Evolutionary conservation across 2,329 filamentous ascomycete species (phyloP).

Genomic region (Xylogone sp.): DNA sequence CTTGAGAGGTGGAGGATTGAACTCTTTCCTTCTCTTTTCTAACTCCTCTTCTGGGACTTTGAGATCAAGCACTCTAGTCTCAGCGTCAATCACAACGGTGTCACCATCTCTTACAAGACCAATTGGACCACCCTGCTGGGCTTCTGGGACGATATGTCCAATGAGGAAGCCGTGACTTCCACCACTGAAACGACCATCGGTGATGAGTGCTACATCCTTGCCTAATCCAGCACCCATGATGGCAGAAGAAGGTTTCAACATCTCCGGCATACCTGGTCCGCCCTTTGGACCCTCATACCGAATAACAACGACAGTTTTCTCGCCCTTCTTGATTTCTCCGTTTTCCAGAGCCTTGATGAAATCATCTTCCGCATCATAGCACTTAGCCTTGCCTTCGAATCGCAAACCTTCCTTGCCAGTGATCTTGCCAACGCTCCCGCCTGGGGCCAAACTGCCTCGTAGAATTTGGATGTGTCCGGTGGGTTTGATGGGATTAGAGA

Average conservation of each 20-base stretch:
- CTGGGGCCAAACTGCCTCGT: conserved; percentile 64
- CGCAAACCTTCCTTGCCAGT: conserved; percentile 69
- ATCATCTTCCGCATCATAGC: conserved; percentile 66
- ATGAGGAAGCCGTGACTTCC: conserved; percentile 59
- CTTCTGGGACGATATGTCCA: conserved; percentile 59
- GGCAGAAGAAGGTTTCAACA: conserved; percentile 68
- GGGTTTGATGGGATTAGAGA: conserved; percentile 65
- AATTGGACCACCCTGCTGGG: conserved; percentile 56
- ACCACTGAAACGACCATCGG: conserved; percentile 61
- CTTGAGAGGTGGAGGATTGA: conserved; percentile 49
- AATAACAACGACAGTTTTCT: conserved; percentile 74
- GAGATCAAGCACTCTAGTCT: conserved; percentile 49
- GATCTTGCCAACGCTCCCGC: conserved; percentile 70
- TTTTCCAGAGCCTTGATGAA: conserved; percentile 65
- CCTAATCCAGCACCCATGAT: conserved; percentile 73
- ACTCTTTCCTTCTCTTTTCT: conserved; percentile 44
- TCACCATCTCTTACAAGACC: conserved; percentile 55
- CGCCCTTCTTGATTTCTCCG: conserved; percentile 68
- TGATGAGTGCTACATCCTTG: conserved; percentile 67
- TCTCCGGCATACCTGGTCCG: conserved; percentile 70
- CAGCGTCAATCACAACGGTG: conserved; percentile 56
- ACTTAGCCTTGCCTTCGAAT: conserved; percentile 67
- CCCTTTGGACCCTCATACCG: conserved; percentile 72
- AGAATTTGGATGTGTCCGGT: conserved; percentile 74
- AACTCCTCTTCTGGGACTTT: conserved; percentile 46